phyloP scores from a whole-genome alignment of 2,329 filamentous ascomycete species.

The Rachicladosporium sp. region DNA sequence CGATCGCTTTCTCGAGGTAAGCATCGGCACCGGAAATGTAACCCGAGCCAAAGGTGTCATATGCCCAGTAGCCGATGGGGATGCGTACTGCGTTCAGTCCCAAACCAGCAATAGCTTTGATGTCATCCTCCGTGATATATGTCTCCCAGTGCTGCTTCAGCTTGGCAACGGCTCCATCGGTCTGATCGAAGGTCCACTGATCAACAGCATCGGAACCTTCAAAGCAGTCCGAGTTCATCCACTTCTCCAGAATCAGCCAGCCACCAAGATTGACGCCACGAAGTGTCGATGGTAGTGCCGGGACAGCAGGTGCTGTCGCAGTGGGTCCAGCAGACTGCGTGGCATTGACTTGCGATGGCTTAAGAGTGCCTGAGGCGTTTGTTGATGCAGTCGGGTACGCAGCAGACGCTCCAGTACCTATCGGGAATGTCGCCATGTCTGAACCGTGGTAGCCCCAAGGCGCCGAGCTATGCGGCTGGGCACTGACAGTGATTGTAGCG shows the following conservation, averaged over 20 bases:
- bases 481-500: too few relatives aligned
- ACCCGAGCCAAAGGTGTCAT: conserved; percentile 29
- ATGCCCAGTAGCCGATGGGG: conserved; percentile 43
- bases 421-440: too few relatives aligned
- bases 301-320: neutral
- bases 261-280: conserved; percentile 27
- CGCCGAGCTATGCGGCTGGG: too few relatives aligned
- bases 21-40: conserved; percentile 36
- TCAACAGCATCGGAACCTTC: conserved; percentile 22
- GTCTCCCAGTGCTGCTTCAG: conserved; percentile 25
- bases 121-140: conserved; percentile 30
- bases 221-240: conserved; percentile 27
- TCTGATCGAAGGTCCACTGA: conserved; percentile 28
- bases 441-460: too few relatives aligned
- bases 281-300: conserved; percentile 5
- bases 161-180: conserved; percentile 17
- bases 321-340: neutral
- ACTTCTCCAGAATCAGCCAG: conserved; percentile 26
- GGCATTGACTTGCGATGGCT: too few relatives aligned
- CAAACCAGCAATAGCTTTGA: conserved; percentile 27
- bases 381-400: too few relatives aligned
- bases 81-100: conserved; percentile 35
- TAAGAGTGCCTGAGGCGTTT: too few relatives aligned
- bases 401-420: too few relatives aligned
- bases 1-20: conserved; percentile 36